phyloP scores from a whole-genome alignment of 2,329 filamentous ascomycete species.

The Anthostomella pinea region DNA sequence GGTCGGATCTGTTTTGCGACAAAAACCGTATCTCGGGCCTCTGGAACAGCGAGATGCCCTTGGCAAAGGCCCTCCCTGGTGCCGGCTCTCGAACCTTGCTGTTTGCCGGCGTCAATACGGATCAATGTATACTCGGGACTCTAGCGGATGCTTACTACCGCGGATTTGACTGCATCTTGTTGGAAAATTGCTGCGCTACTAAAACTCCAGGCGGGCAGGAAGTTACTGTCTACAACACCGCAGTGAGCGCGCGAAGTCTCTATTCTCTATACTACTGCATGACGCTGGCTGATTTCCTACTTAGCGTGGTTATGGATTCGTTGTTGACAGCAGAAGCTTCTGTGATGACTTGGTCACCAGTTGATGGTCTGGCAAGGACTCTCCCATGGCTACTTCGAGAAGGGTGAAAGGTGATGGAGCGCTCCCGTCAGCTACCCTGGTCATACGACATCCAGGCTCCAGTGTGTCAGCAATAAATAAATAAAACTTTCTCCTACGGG shows the following conservation, averaged over 20 bases:
- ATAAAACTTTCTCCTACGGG: no score
- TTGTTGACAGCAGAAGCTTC: constrained; percentile 19
- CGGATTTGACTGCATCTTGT: constrained; percentile 54
- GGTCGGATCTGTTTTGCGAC: constrained; percentile 47
- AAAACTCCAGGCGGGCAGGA: constrained; percentile 39
- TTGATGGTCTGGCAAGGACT: no score
- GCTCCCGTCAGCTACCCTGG: no score
- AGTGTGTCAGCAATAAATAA: no score
- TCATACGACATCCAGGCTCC: no score
- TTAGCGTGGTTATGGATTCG: constrained; percentile 20
- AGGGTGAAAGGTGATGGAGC: no score
- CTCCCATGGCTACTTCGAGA: no score
- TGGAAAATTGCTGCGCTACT: constrained; percentile 53
- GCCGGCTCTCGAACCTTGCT: constrained; percentile 42
- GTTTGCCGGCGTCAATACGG: constrained; percentile 59
- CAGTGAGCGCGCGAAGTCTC: constrained; percentile 29
- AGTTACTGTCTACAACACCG: constrained; percentile 34
- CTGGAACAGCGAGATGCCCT: constrained; percentile 44
- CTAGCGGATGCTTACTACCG: constrained; percentile 53
- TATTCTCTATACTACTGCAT: not conserved
- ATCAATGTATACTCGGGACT: constrained; percentile 58
- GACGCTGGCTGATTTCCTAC: constrained; percentile 1
- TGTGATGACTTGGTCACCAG: constrained; percentile 2
- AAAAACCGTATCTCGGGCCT: constrained; percentile 60
- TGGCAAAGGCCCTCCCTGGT: constrained; percentile 21